Evolutionary conservation across 495 filamentous ascomycete genomes (phyloP).

Genomic region (Rostrohypoxylon terebratum): DNA sequence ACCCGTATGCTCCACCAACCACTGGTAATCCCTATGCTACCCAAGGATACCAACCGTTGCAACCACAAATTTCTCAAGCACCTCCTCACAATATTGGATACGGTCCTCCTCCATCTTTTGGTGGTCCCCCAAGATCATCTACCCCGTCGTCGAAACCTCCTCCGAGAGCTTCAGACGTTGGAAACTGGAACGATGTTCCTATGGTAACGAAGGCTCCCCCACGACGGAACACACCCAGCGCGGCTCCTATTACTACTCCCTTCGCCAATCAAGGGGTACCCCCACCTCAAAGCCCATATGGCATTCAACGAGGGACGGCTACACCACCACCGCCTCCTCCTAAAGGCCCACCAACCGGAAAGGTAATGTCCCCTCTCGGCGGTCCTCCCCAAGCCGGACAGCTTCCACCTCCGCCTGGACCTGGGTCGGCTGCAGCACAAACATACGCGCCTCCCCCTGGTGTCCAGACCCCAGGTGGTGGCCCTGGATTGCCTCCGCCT

Average conservation of each 20-base stretch:
- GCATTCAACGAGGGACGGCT: constrained; percentile 35
- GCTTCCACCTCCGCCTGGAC: constrained; percentile 60
- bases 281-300: constrained; percentile 57
- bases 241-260: constrained; percentile 70
- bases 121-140: constrained; percentile 59
- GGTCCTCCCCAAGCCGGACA: constrained; percentile 62
- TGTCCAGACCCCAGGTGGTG: constrained; percentile 53
- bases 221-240: constrained; percentile 76
- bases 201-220: constrained; percentile 81
- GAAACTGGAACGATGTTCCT: constrained; percentile 95
- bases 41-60: constrained; percentile 51
- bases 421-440: constrained; percentile 74
- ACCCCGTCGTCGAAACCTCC: constrained; percentile 71
- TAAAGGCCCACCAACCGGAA: constrained; percentile 64
- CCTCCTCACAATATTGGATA: constrained; percentile 49
- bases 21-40: constrained; percentile 52
- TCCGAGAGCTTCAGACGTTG: constrained; percentile 75
- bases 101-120: constrained; percentile 50
- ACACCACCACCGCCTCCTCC: constrained; percentile 55
- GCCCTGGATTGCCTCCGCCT: constrained; percentile 53
- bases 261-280: constrained; percentile 73
- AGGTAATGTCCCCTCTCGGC: constrained; percentile 65
- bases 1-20: constrained; percentile 71
- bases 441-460: constrained; percentile 76
- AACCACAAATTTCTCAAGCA: constrained; percentile 41